Conservation (phyloP, 768 basidiomycete species). For the Strobilomyces echinocephalus region DNA sequence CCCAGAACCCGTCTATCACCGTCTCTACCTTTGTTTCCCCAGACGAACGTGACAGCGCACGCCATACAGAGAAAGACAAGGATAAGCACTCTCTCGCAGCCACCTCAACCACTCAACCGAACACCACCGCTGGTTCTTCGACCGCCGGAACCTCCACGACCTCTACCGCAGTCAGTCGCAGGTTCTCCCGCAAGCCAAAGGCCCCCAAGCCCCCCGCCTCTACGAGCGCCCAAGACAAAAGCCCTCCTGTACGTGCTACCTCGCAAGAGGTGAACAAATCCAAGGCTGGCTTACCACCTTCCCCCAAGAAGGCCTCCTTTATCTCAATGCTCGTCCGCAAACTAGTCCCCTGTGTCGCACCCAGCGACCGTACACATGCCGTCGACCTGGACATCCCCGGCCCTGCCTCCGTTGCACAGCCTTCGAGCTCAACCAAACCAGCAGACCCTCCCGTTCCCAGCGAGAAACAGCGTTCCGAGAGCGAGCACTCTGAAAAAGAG, state of each 20-base stretch:
- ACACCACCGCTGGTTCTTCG: constrained; percentile 28
- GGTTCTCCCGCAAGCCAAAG: constrained; percentile 30
- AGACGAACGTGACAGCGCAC: constrained; percentile 31
- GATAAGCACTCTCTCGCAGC: constrained; percentile 46
- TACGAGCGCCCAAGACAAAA: constrained; percentile 23
- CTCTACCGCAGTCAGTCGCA: constrained; percentile 20
- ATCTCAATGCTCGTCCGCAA: constrained; percentile 55
- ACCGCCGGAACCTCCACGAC: constrained; percentile 21
- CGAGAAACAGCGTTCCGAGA: constrained; percentile 27
- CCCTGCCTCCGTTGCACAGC: constrained; percentile 16
- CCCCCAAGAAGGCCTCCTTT: constrained; percentile 47
- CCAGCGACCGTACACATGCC: constrained; percentile 42
- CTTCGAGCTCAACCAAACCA: constrained; percentile 18
- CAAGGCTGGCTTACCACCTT: constrained; percentile 31
- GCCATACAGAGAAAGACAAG: constrained; percentile 36
- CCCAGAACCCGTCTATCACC: constrained; percentile 31
- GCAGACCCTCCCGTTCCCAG: constrained; percentile 18
- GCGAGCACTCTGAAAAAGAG: constrained; percentile 31
- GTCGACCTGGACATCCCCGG: constrained; percentile 37
- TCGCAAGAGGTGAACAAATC: constrained; percentile 33
- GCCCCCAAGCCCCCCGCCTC: constrained; percentile 13
- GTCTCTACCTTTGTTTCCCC: constrained; percentile 32
- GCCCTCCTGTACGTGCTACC: constrained; percentile 32
- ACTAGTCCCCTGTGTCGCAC: constrained; percentile 64
- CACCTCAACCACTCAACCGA: constrained; percentile 39